phyloP scores from a whole-genome alignment of 2,329 filamentous ascomycete species.

The Curvularia sp. region DNA sequence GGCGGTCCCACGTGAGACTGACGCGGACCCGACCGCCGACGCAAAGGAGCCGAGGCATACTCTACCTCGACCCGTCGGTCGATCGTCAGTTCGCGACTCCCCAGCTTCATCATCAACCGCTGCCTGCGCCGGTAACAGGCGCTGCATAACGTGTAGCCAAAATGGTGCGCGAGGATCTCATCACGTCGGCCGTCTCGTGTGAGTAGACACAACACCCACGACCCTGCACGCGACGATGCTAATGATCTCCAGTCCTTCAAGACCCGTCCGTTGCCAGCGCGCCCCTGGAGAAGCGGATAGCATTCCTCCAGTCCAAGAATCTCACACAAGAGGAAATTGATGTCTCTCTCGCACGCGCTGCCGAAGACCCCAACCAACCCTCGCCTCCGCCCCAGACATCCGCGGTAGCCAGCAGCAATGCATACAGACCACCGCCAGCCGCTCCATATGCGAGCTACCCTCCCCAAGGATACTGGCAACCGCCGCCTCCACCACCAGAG shows the following conservation, averaged over 20 bases:
- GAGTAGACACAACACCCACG: conserved; percentile 37
- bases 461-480: conserved; percentile 60
- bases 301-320: conserved; percentile 96
- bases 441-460: conserved; percentile 60
- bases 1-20: conserved; percentile 17
- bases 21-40: conserved; percentile 20
- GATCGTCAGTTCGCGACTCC: conserved; percentile 25
- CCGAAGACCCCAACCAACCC: conserved; percentile 60
- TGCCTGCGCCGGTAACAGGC: conserved; percentile 21
- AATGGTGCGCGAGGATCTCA: conserved; percentile 92
- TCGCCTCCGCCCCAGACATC: conserved; percentile 57
- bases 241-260: conserved; percentile 74
- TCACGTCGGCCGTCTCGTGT: conserved; percentile 75
- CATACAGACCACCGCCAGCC: conserved; percentile 56
- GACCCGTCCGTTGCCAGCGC: conserved; percentile 90
- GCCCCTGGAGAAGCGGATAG: conserved; percentile 89
- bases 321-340: conserved; percentile 96
- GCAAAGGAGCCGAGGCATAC: conserved; percentile 25
- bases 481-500: conserved; percentile 62
- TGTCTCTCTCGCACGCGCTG: conserved; percentile 76
- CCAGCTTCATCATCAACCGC: conserved; percentile 16
- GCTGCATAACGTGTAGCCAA: conserved; percentile 54
- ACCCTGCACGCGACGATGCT: conserved; percentile 19
- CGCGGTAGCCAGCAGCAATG: conserved; percentile 45
- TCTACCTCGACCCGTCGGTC: conserved; percentile 23